phyloP scores from a whole-genome alignment of 2,329 filamentous ascomycete species.

The Hymenoscyphus fraxineus region DNA sequence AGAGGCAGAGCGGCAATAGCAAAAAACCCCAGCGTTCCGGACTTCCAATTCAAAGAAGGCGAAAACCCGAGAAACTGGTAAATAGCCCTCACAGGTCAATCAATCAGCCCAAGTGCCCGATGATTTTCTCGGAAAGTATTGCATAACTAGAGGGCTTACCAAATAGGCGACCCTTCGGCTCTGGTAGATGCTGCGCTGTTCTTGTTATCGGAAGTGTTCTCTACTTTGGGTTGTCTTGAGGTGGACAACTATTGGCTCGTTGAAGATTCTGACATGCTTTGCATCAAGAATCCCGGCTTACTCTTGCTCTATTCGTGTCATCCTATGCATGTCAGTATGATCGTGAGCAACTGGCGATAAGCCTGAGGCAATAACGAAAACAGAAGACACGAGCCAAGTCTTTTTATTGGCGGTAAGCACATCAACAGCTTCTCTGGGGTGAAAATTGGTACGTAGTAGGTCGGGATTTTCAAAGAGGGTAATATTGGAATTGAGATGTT shows the following conservation, averaged over 20 bases:
- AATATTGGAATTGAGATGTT: neutral
- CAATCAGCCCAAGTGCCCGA: neutral
- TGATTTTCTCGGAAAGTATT: neutral
- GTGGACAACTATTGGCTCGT: neutral
- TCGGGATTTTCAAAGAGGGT: neutral
- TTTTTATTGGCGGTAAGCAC: neutral
- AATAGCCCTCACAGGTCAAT: neutral
- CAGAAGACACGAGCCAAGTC: neutral
- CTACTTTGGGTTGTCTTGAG: neutral
- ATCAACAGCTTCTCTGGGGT: neutral
- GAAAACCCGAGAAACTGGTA: neutral
- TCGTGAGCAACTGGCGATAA: neutral
- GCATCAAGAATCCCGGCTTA: neutral
- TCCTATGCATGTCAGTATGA: neutral
- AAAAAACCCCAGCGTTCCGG: neutral
- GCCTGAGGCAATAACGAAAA: neutral
- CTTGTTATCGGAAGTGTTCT: neutral
- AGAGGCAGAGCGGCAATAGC: neutral
- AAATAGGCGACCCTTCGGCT: neutral
- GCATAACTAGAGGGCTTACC: neutral
- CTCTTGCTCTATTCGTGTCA: neutral
- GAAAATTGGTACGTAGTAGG: neutral
- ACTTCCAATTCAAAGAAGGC: neutral
- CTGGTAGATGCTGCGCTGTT: neutral
- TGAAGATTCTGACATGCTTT: conserved; percentile 1